Evolutionary conservation across 208 protist species (phyloP), one percentile per base, ranked within the genome.

Genomic region (Trypanosomatidae sp.): DNA sequence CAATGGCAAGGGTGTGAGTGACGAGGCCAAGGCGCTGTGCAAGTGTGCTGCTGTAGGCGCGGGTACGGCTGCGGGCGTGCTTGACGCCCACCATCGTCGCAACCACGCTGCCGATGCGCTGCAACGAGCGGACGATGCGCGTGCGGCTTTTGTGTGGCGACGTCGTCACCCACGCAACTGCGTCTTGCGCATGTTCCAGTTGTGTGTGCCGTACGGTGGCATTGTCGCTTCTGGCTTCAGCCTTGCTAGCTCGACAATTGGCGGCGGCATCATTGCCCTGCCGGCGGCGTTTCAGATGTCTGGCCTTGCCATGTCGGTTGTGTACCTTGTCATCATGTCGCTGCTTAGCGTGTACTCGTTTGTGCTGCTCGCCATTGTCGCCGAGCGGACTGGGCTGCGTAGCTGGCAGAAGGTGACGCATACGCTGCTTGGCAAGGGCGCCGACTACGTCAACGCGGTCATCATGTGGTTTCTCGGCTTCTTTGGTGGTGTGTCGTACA

Each of bases 171-270:
- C 68, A 1, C 51, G 45, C n/a, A 76, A 71, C 39, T 37, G 43
- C 2, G 21, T 76, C 2, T 39, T 66, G 20, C 56, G 56, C 10
- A 30, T 39, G 27, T 43, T 70, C 16, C 55, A 75, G 48, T 38
- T 38, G 19, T 47, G 71, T 20, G 59, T 78, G 13, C 70, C 70
- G 6, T 79, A 79, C 53, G 70, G 70, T 22, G 65, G 70, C 19
- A 63, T 73, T 25, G 3, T 67, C 0, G 53, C 60, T 13, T 60
- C 56, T 3, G 50, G 57, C 15, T 73, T 86, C 45, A 86, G 75
- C 49, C 44, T 86, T 1, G 71, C 65, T 7, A 76, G 61, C 53
- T 66, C 68, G 5, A 86, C 76, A 11, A 58, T 86, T 39, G 76
- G 76, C 19, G 76, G 68, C 18, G 71, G 76, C 47, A 77, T 78